phyloP scores from a whole-genome alignment of 805 yeast species.

The Kuraishia molischiana region DNA sequence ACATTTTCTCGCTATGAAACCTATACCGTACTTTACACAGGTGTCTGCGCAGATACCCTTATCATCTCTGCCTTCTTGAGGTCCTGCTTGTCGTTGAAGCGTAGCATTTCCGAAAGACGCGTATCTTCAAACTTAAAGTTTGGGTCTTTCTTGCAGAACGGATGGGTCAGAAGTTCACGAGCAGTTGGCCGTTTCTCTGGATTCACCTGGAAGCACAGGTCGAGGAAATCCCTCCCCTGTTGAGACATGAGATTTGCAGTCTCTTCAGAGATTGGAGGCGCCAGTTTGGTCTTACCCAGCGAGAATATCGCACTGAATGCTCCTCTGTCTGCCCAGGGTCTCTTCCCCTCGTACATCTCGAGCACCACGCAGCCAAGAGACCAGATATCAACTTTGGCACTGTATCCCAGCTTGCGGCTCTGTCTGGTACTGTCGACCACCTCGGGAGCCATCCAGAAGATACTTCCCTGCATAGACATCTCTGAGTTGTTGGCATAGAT shows the following conservation, averaged over 20 bases:
- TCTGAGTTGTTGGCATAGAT: conserved; percentile 87
- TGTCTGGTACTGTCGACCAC: conserved; percentile 79
- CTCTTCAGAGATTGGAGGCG: conserved; percentile 96
- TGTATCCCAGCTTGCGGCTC: conserved; percentile 77
- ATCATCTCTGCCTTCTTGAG: conserved; percentile 1
- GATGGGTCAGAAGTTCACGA: conserved; percentile 41
- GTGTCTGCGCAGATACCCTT: neutral
- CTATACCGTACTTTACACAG: too few species aligned
- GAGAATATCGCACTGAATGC: conserved; percentile 92
- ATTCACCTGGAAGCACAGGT: conserved; percentile 65
- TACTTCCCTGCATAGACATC: conserved; percentile 92
- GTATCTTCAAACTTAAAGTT: conserved; percentile 19
- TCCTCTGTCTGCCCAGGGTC: conserved; percentile 97
- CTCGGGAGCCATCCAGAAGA: conserved; percentile 99
- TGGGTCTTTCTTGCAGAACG: conserved; percentile 18
- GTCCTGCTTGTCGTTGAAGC: conserved; percentile 11
- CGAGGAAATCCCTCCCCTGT: conserved; percentile 63
- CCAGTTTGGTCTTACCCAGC: conserved; percentile 72
- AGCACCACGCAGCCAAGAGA: conserved; percentile 93
- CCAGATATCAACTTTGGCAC: conserved; percentile 98
- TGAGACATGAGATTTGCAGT: conserved; percentile 52
- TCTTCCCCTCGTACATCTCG: conserved; percentile 94
- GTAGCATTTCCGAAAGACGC: conserved; percentile 19
- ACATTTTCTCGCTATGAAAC: too few species aligned
- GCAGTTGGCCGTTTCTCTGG: conserved; percentile 92